Evolutionary conservation across 1,139 yeast species (phyloP), one percentile per base, ranked within the genome.

Genomic region (Yamadazyma dendronema): DNA sequence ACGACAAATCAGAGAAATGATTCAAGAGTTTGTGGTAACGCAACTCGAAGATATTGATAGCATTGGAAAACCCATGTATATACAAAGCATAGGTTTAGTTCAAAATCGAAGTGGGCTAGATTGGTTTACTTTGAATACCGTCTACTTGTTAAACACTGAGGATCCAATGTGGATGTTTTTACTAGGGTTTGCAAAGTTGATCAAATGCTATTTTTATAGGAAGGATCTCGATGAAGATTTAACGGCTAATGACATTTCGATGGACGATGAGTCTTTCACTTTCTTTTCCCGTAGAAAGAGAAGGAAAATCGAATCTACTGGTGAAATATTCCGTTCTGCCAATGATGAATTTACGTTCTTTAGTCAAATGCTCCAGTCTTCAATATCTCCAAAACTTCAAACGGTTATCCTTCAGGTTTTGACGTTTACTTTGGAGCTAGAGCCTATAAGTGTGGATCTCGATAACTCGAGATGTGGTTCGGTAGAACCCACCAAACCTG

Each of bases 151-250:
- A 21, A 24, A 30, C 11, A 22, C 36, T 10, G 47, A 42, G 4
- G 30, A 39, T 17, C 21, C 35, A 0, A 17, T 38, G 3, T 48
- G 50, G 48, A 30, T 45, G n/a, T 36, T 47, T 5, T 27, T 42
- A 2, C 9, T 38, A 30, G 52, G 50, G 0, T 32, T 38, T 4
- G 17, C 48, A 2, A 46, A 36, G 27, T 28, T 46, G 26, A 23
- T 43, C 5, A 21, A 28, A 4, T 21, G 34, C 4, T 47, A 35
- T 25, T 47, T 25, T 22, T 12, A 17, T 4, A 25, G 28, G 6
- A 33, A 30, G 8, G 23, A 22, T 4, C 6, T 4, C 11, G 6
- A n/a, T 29, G 13, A 4, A 10, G 24, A 22, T 9, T 21, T 8
- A 15, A 15, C 2, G 3, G 26, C 9, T 8, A 16, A 27, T 2